These are phyloP conservation scores for Xylona heveae DNA, from an alignment of 495 filamentous ascomycete genomes.

Conservation along the genomic window DNA sequence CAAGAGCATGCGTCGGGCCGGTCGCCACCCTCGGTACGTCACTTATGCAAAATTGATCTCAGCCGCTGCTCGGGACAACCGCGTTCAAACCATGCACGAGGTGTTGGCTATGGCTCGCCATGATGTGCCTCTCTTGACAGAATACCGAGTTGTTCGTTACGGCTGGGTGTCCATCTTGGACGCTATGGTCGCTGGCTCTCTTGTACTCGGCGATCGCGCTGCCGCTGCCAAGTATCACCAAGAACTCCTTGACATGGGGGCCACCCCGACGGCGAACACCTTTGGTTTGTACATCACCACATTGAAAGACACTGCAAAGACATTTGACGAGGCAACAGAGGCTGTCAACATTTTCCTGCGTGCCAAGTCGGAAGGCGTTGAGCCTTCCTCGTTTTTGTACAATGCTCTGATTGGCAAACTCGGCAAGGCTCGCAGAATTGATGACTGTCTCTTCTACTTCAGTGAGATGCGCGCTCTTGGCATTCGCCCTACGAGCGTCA, in stretches of 20 bases:
- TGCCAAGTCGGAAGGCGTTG: constrained; percentile 81
- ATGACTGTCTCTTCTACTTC: constrained; percentile 96
- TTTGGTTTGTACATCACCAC: constrained; percentile 98
- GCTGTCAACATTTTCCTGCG: constrained; percentile 93
- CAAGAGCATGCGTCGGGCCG: constrained; percentile 77
- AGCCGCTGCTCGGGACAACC: constrained; percentile 63
- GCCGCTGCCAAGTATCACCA: constrained; percentile 73
- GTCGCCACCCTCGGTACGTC: constrained; percentile 82
- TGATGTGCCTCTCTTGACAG: constrained; percentile 64
- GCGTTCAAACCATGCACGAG: constrained; percentile 62
- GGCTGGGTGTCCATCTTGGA: constrained; percentile 92
- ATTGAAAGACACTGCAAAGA: constrained; percentile 87
- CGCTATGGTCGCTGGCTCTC: constrained; percentile 84
- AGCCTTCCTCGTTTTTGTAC: constrained; percentile 91
- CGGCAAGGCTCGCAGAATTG: constrained; percentile 89
- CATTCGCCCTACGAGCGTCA: constrained; percentile 90
- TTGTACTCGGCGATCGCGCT: constrained; percentile 59
- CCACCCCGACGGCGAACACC: constrained; percentile 86
- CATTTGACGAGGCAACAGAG: constrained; percentile 90
- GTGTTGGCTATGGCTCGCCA: constrained; percentile 69
- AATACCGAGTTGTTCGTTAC: constrained; percentile 69
- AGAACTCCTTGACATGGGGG: constrained; percentile 70
- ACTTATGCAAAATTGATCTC: constrained; percentile 90
- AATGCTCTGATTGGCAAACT: constrained; percentile 97
- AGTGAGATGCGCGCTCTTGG: constrained; percentile 84